Evolutionary conservation across 352 stramenopile genomes (phyloP).

Genomic region (Globisporangium abappressorium): DNA sequence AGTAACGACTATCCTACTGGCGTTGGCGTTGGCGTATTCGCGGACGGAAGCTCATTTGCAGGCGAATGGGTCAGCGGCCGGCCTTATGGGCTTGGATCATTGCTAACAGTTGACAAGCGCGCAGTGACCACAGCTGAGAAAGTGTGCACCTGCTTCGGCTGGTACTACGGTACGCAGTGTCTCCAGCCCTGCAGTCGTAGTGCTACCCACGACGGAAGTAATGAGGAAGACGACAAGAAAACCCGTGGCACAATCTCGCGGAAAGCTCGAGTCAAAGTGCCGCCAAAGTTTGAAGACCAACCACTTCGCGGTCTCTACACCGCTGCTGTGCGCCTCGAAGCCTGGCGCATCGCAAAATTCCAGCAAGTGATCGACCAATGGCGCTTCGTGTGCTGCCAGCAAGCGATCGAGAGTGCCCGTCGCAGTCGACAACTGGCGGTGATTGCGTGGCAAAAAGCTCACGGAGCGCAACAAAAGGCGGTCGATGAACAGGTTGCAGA

Average conservation of each 20-base stretch:
- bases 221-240: conserved; percentile 5
- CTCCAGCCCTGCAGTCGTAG: conserved; percentile 21
- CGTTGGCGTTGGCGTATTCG: conserved; percentile 47
- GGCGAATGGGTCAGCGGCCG: conserved; percentile 32
- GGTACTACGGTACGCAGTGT: conserved; percentile 47
- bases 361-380: conserved; percentile 23
- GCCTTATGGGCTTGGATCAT: conserved; percentile 36
- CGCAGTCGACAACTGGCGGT: conserved; percentile 15
- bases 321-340: conserved; percentile 24
- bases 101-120: conserved; percentile 13
- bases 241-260: conserved; percentile 12
- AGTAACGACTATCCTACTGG: conserved; percentile 14
- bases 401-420: conserved; percentile 17
- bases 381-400: conserved; percentile 19
- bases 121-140: too few relatives aligned
- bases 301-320: conserved; percentile 30
- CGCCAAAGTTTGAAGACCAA: conserved; percentile 21
- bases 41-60: conserved; percentile 36
- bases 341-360: conserved; percentile 17
- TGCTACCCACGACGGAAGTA: conserved; percentile 12
- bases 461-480: conserved; percentile 29
- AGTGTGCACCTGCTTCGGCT: conserved; percentile 23
- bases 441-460: conserved; percentile 17
- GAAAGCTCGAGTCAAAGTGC: neutral
- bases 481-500: conserved; percentile 23